Conservation (phyloP, 2,329 filamentous ascomycete genomes). For the Coniochaeta prunicola region DNA sequence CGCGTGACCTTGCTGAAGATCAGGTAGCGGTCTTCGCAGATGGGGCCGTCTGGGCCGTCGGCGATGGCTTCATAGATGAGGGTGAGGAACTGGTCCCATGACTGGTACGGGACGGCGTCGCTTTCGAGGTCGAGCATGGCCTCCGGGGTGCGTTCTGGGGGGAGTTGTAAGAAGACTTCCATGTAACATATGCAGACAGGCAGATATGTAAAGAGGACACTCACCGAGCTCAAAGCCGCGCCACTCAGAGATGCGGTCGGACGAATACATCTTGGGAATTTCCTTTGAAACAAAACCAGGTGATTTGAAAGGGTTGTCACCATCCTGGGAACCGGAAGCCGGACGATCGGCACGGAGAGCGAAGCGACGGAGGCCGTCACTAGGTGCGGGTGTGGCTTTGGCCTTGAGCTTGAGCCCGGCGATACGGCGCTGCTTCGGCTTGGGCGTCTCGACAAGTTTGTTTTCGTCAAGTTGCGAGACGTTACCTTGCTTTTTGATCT, state of each 20-base stretch:
- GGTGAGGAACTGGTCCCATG: background rate
- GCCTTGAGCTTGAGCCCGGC: background rate
- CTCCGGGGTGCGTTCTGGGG: background rate
- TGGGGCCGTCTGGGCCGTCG: background rate
- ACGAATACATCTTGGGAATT: background rate
- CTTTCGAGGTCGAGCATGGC: background rate
- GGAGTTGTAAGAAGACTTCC: too few species aligned
- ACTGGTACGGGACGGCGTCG: background rate
- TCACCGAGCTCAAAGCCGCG: background rate
- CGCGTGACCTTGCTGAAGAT: background rate
- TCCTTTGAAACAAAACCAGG: background rate
- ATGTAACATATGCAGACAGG: too few species aligned
- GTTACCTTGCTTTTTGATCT: background rate
- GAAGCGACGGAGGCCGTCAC: background rate
- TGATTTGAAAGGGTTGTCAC: background rate
- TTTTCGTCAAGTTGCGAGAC: background rate
- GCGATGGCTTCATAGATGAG: background rate
- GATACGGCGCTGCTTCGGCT: background rate
- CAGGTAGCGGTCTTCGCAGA: background rate
- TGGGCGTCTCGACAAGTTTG: background rate
- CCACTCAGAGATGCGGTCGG: background rate
- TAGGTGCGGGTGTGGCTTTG: background rate
- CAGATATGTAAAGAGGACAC: background rate
- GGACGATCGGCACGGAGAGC: background rate
- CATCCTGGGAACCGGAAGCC: too few species aligned